A percentile compares a stretch with the other conserved stretches of the same genome.
phyloP scores from a whole-genome alignment of 768 basidiomycete genomes.

The Mycena rosella region DNA sequence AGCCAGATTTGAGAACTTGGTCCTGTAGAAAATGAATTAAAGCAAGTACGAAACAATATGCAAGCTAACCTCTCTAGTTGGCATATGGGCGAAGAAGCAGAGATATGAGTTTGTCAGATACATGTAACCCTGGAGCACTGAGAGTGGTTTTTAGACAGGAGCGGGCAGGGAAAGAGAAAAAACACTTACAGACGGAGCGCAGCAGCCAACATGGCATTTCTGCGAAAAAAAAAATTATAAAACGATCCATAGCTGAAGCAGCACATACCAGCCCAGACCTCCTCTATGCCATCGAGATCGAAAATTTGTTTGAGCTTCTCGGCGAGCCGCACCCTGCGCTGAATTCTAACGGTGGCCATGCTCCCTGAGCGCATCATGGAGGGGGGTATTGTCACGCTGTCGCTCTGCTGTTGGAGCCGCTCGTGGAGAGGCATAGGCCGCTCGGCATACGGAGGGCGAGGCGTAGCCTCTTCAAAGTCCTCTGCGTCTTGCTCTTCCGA shows the following conservation, averaged over 20 bases:
- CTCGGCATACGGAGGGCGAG: constrained; percentile 47
- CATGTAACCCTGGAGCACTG: constrained; percentile 97
- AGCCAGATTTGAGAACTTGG: constrained; percentile 93
- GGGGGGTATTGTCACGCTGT: constrained; percentile 31
- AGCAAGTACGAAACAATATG: constrained; percentile 3
- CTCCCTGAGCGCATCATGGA: constrained; percentile 64
- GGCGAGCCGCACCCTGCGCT: constrained; percentile 80
- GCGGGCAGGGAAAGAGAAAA: background rate
- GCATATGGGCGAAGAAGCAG: constrained; percentile 98
- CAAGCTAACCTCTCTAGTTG: constrained; percentile 78
- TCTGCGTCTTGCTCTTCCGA: constrained; percentile 56
- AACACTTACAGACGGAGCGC: constrained; percentile 84
- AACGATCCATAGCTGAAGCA: background rate
- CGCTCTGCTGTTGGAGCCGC: constrained; percentile 24
- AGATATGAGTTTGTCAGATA: constrained; percentile 94
- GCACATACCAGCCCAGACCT: constrained; percentile 83
- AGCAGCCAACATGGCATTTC: constrained; percentile 97
- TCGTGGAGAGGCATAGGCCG: constrained; percentile 21
- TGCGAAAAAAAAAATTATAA: constrained; percentile 42
- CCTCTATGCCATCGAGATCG: constrained; percentile 81
- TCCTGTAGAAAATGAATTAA: constrained; percentile 64
- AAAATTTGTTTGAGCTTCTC: constrained; percentile 93
- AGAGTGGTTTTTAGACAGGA: constrained; percentile 15
- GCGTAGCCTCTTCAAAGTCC: constrained; percentile 64
- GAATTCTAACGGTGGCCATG: constrained; percentile 78